These are phyloP conservation scores for Macroventuria anomochaeta DNA, from an alignment of 2,329 filamentous ascomycete genomes.

Conservation along the genomic window DNA sequence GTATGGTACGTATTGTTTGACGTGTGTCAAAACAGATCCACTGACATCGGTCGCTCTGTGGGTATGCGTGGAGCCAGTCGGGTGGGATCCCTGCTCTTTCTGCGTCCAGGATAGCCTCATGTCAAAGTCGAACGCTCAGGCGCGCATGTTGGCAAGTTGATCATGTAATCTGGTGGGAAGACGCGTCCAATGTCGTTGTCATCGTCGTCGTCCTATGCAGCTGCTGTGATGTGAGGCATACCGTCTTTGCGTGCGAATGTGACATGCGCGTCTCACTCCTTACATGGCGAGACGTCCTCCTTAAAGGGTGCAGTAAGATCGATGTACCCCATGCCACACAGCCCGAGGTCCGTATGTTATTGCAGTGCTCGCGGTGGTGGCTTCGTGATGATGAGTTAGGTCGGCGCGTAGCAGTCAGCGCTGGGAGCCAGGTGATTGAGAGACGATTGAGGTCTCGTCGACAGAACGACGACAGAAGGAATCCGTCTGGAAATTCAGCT, in stretches of 20 bases:
- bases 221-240: not conserved
- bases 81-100: not conserved
- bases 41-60: not conserved
- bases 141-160: not conserved
- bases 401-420: no score
- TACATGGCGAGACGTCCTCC: no score
- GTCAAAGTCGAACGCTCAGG: not conserved
- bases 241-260: not conserved
- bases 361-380: no score
- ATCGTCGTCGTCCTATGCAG: not conserved
- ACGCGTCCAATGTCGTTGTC: not conserved
- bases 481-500: no score
- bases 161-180: not conserved
- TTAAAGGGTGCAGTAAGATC: no score
- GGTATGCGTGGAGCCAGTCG: not conserved
- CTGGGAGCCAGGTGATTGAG: no score
- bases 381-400: no score
- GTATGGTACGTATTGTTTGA: not conserved
- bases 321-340: no score
- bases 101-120: not conserved
- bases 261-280: not conserved
- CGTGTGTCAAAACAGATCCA: constrained; percentile 9
- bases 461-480: no score
- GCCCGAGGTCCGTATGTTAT: no score
- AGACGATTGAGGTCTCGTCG: no score